These are phyloP conservation scores for Fremontodendron californicum DNA, from an alignment of 345 rosid species.

Conservation along the genomic window DNA sequence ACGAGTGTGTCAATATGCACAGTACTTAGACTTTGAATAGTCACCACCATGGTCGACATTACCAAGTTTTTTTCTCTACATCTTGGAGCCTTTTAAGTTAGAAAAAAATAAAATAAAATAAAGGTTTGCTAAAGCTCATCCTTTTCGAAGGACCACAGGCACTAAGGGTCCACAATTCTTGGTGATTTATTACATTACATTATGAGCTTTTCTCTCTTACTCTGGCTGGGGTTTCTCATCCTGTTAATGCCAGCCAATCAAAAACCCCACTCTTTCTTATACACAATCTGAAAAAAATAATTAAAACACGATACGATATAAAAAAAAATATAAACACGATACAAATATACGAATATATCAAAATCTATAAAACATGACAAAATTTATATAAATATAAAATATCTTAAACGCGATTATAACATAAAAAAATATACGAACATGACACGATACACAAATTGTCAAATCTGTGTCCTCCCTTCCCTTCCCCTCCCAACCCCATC, in stretches of 20 bases:
- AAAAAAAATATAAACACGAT: no score
- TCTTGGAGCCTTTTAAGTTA: not conserved
- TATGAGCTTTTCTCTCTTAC: not conserved
- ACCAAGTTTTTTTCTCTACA: not conserved
- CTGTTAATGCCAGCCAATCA: constrained; percentile 27
- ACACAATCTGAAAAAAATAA: no score
- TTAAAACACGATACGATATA: no score
- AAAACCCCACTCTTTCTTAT: no score
- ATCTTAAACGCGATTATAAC: no score
- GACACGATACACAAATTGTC: no score
- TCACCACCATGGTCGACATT: not conserved
- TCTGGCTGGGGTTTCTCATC: constrained; percentile 23
- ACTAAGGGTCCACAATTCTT: constrained; percentile 18
- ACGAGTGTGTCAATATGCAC: not conserved
- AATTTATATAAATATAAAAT: no score
- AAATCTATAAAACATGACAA: no score
- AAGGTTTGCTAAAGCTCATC: not conserved
- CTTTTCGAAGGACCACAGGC: constrained; percentile 7
- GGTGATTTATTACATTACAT: constrained; percentile 14
- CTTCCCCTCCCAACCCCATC: not conserved
- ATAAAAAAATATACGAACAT: no score
- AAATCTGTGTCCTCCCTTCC: no score
- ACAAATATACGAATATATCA: no score
- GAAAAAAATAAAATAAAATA: no score
- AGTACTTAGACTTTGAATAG: not conserved